Evolutionary conservation across 176 grass and related monocot genomes (phyloP).

Genomic region (Cenchrus purpureus): DNA sequence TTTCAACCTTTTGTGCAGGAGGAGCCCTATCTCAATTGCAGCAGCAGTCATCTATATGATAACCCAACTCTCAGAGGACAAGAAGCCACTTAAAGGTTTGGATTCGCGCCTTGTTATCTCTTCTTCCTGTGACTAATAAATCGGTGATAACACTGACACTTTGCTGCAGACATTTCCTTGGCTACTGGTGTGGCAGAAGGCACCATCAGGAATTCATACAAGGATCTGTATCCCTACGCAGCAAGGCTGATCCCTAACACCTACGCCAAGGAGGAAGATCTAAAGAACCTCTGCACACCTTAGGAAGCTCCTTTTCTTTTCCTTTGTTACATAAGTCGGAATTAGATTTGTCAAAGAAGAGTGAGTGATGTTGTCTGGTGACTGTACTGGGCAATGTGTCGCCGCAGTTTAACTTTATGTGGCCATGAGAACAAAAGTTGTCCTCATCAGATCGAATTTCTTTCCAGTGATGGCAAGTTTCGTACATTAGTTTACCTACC

Average conservation of each 20-base stretch:
- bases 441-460: slow-evolving; percentile 21
- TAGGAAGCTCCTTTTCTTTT: slow-evolving; percentile 35
- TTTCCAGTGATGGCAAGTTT: background rate
- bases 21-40: slow-evolving; percentile 88
- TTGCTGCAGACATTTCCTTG: slow-evolving; percentile 77
- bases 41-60: slow-evolving; percentile 97
- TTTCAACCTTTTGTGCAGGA: slow-evolving; percentile 55
- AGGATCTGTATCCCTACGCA: slow-evolving; percentile 83
- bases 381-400: slow-evolving; percentile 43
- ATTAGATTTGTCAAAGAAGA: slow-evolving; percentile 48
- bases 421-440: slow-evolving; percentile 37
- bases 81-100: slow-evolving; percentile 88
- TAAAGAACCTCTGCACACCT: slow-evolving; percentile 86
- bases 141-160: background rate
- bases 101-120: background rate
- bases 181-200: slow-evolving; percentile 92
- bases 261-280: slow-evolving; percentile 86
- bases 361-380: slow-evolving; percentile 31
- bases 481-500: background rate
- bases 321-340: slow-evolving; percentile 39
- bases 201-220: slow-evolving; percentile 94
- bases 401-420: slow-evolving; percentile 34
- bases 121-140: background rate
- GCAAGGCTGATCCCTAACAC: slow-evolving; percentile 75
- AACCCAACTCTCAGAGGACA: slow-evolving; percentile 91